Conservation (phyloP, 2,329 filamentous ascomycete genomes). For the Didymella glomerata region DNA sequence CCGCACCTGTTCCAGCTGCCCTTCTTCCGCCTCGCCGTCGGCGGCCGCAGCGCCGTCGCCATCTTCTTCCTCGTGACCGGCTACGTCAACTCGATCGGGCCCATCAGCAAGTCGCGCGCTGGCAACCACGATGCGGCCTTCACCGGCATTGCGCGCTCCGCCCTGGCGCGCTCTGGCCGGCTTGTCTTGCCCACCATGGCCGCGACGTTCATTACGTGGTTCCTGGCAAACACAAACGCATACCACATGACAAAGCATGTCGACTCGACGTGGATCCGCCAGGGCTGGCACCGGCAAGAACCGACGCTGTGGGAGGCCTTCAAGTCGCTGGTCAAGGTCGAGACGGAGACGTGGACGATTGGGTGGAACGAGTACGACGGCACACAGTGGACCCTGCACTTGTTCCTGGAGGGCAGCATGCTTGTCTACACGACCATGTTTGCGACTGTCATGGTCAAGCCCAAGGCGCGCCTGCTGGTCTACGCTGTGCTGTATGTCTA, state of each 20-base stretch:
- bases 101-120: conserved; percentile 63
- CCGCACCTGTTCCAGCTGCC: conserved; percentile 66
- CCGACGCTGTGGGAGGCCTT: conserved; percentile 44
- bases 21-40: conserved; percentile 66
- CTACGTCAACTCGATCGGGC: conserved; percentile 70
- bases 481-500: conserved; percentile 52
- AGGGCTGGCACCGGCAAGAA: conserved; percentile 50
- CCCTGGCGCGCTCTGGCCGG: conserved; percentile 66
- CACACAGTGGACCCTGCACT: conserved; percentile 55
- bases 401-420: conserved; percentile 55
- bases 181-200: conserved; percentile 66
- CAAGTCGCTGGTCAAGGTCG: conserved; percentile 41
- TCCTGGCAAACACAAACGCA: conserved; percentile 64
- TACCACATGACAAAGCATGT: conserved; percentile 65
- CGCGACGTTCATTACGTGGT: conserved; percentile 65
- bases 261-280: conserved; percentile 67
- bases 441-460: conserved; percentile 51
- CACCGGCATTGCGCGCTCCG: conserved; percentile 63
- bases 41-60: conserved; percentile 55
- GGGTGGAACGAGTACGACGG: conserved; percentile 54
- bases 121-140: conserved; percentile 65
- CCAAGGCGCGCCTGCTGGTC: conserved; percentile 48
- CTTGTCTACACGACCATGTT: conserved; percentile 55
- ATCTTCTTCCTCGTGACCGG: conserved; percentile 65
- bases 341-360: conserved; percentile 50